Evolutionary conservation across 2,329 filamentous ascomycete genomes (phyloP), one percentile per base, ranked within the genome.

Genomic region (Diaporthe ampelina): DNA sequence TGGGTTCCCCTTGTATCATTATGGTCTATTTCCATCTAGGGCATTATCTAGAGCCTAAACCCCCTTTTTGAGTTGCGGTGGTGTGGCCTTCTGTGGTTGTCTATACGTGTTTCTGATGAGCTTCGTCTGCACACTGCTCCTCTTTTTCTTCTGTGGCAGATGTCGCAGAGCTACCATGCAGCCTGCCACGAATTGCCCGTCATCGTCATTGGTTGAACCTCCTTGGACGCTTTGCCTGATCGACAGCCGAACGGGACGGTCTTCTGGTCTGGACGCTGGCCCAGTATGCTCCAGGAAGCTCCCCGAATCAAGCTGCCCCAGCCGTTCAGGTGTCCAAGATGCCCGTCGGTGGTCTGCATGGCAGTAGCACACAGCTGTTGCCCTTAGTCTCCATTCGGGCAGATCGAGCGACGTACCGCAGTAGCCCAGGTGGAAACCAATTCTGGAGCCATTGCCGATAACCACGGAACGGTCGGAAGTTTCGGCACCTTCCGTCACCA

Each of bases 1-100:
- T 58, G 40, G n/a, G 17, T 35, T 37, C 48, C 32, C 48, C 43
- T n/a, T 68, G 48, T 48, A 72, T 52, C 8, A 59, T 72, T 43
- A 72, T 58, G 32, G 9, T 57, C 21, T 32, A 29, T 52, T n/a
- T 43, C 10, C 57, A 48, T 63, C 45, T 40, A 56, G 59, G 52
- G 24, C 56, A 48, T 29, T 11, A 63, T 52, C 32, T 37, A 54
- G 58, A 52, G 43, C 68, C 68, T 21, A 8, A 4, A 13, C 15
- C 15, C 21, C 15, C 9, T 21, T 43, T 11, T 15, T 15, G 32
- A 10, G n/a, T 26, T 21, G 21, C 6, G 29, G 45, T 37, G 7
- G 13, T 21, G 7, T 37, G 15, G 10, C 35, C n/a, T 8, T 13
- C 4, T 50, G 61, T 52, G 29, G 29, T 45, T 24, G 21, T 40